Evolutionary conservation across 805 yeast species (phyloP).

Genomic region (Candida succiphila): DNA sequence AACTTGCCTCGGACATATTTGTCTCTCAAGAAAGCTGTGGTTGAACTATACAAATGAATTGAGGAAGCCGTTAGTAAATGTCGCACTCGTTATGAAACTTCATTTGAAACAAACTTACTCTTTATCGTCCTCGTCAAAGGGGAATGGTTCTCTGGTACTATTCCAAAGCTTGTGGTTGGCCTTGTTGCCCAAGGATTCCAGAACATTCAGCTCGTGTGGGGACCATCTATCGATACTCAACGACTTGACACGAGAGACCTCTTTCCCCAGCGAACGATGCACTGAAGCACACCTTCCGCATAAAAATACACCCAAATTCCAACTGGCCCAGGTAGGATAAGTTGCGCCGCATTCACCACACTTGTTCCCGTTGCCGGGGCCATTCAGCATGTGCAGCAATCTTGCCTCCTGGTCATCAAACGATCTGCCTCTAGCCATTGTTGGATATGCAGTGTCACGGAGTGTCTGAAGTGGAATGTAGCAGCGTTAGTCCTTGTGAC

Average conservation of each 20-base stretch:
- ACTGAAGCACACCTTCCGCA: slow-evolving; percentile 82
- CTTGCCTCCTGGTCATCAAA: slow-evolving; percentile 17
- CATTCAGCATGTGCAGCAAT: slow-evolving; percentile 50
- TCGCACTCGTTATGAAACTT: background rate
- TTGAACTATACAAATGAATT: slow-evolving; percentile 14
- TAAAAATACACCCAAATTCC: slow-evolving; percentile 54
- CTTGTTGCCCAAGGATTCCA: slow-evolving; percentile 48
- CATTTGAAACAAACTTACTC: slow-evolving; percentile 7
- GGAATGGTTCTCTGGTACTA: slow-evolving; percentile 56
- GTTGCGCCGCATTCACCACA: slow-evolving; percentile 73
- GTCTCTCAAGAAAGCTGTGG: slow-evolving; percentile 51
- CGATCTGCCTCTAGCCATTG: background rate
- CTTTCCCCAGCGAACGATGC: slow-evolving; percentile 57
- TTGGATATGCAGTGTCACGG: background rate
- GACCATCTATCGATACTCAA: slow-evolving; percentile 68
- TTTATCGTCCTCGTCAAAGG: slow-evolving; percentile 65
- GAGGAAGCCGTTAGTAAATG: background rate
- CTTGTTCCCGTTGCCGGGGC: slow-evolving; percentile 48
- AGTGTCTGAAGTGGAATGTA: no score
- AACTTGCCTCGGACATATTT: slow-evolving; percentile 62
- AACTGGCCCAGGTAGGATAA: slow-evolving; percentile 50
- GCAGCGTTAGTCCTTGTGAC: no score
- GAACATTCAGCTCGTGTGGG: slow-evolving; percentile 37
- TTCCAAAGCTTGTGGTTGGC: slow-evolving; percentile 58
- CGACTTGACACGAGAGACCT: slow-evolving; percentile 59